Conservation (phyloP, 2,329 filamentous ascomycete genomes). For the Scytalidium sp. region DNA sequence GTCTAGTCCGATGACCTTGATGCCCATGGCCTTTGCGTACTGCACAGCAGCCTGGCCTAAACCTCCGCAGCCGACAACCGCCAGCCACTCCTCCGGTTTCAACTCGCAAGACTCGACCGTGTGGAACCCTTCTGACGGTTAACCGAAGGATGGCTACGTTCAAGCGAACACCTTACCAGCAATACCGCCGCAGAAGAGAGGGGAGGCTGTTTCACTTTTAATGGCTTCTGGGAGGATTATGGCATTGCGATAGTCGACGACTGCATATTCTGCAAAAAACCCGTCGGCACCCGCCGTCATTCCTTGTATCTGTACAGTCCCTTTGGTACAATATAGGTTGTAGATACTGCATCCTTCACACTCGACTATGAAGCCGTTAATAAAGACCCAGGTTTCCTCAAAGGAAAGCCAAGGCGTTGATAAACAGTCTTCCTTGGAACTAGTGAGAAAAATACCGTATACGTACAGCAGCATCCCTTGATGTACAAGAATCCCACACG, state of each 20-base stretch:
- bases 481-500: conserved; percentile 39
- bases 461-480: conserved; percentile 20
- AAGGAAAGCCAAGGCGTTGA: too few relatives aligned
- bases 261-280: conserved; percentile 24
- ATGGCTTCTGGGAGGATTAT: conserved; percentile 22
- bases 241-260: conserved; percentile 21
- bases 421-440: neutral
- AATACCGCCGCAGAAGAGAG: conserved; percentile 27
- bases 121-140: neutral
- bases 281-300: conserved; percentile 19
- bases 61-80: conserved; percentile 2
- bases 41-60: conserved; percentile 2
- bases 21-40: conserved; percentile 5
- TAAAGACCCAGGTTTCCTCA: too few relatives aligned
- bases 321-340: conserved; percentile 21
- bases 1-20: conserved; percentile 5
- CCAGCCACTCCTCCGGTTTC: conserved; percentile 2
- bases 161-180: conserved; percentile 12
- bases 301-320: conserved; percentile 20
- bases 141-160: neutral
- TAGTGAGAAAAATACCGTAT: conserved; percentile 1
- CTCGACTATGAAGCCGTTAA: too few relatives aligned
- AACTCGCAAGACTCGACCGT: conserved; percentile 1
- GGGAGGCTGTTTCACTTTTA: conserved; percentile 18
- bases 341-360: conserved; percentile 17